Percentiles rank a stretch among this genome's conserved stretches.
These are phyloP conservation scores for Lasiodiplodia sp. DNA, from an alignment of 2,329 filamentous ascomycete species.

Conservation along the genomic window DNA sequence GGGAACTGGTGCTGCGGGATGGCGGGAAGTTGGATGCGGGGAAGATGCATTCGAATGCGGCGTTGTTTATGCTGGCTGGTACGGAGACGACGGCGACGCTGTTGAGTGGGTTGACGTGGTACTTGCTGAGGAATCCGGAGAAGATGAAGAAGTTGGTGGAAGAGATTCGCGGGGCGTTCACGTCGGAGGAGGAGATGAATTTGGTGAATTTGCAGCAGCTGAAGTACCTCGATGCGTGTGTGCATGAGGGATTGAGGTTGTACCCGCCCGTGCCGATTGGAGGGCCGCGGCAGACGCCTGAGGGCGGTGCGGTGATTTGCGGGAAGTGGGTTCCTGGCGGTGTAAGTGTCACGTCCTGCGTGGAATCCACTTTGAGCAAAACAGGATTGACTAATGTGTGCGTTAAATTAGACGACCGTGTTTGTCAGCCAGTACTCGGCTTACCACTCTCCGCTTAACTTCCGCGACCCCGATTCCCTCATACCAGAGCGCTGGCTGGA, in stretches of 20 bases:
- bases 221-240: constrained; percentile 33
- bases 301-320: constrained; percentile 38
- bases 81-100: constrained; percentile 52
- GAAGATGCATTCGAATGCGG: constrained; percentile 33
- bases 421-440: constrained; percentile 33
- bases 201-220: not conserved
- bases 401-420: not conserved
- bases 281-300: constrained; percentile 38
- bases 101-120: constrained; percentile 43
- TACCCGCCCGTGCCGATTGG: constrained; percentile 53
- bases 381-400: not conserved
- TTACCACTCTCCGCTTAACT: constrained; percentile 37
- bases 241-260: constrained; percentile 53
- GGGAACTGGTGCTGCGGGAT: constrained; percentile 46
- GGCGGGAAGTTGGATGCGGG: not conserved
- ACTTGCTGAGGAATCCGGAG: constrained; percentile 35
- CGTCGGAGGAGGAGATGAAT: not conserved
- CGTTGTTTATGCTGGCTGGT: constrained; percentile 44
- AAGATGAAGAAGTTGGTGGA: not conserved
- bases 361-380: not conserved
- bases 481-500: constrained; percentile 46
- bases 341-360: constrained; percentile 27
- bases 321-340: constrained; percentile 35
- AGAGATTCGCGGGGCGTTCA: not conserved
- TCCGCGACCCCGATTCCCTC: constrained; percentile 40